Percentiles rank a stretch among this genome's conserved stretches.
Evolutionary conservation across 495 filamentous ascomycete genomes (phyloP).

Genomic region (Apiosordaria backusii): DNA sequence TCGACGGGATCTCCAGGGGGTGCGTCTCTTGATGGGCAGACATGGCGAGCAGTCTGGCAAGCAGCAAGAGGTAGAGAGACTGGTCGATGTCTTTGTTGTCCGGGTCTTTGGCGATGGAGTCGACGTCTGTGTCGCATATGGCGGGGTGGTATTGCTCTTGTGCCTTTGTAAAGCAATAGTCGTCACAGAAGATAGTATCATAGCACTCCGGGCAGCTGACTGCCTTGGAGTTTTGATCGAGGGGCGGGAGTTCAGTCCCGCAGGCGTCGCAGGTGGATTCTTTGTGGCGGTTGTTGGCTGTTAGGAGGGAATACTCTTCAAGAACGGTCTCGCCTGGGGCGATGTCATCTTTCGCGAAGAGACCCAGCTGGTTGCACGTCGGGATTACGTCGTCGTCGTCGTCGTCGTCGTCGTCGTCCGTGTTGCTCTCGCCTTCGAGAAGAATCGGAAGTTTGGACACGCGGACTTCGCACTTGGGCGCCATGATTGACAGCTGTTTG

Average conservation of each 20-base stretch:
- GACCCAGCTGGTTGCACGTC: conserved; percentile 72
- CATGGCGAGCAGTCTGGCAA: conserved; percentile 80
- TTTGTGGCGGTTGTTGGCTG: conserved; percentile 76
- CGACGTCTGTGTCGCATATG: conserved; percentile 79
- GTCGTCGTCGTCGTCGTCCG: conserved; percentile 43
- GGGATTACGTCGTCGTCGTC: conserved; percentile 45
- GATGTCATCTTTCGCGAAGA: conserved; percentile 85
- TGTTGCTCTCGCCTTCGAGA: conserved; percentile 44
- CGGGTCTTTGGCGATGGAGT: conserved; percentile 75
- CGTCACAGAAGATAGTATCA: conserved; percentile 83
- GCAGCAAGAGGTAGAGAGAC: conserved; percentile 73
- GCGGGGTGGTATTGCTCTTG: conserved; percentile 75
- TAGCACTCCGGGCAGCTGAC: conserved; percentile 70
- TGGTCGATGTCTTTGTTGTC: conserved; percentile 66
- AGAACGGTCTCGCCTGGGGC: conserved; percentile 72
- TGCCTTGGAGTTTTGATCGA: conserved; percentile 43
- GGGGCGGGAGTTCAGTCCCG: conserved; percentile 66
- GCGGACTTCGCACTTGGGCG: conserved; percentile 67
- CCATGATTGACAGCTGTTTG: conserved; percentile 56
- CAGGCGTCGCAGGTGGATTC: conserved; percentile 83
- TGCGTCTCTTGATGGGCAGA: conserved; percentile 76
- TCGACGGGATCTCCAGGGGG: conserved; percentile 75
- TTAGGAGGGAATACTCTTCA: conserved; percentile 72
- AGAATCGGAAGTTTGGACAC: conserved; percentile 70
- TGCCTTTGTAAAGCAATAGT: conserved; percentile 67